These are phyloP conservation scores for Ceratobasidium papillatum DNA, from an alignment of 1,284 basidiomycete genomes.

Conservation along the genomic window DNA sequence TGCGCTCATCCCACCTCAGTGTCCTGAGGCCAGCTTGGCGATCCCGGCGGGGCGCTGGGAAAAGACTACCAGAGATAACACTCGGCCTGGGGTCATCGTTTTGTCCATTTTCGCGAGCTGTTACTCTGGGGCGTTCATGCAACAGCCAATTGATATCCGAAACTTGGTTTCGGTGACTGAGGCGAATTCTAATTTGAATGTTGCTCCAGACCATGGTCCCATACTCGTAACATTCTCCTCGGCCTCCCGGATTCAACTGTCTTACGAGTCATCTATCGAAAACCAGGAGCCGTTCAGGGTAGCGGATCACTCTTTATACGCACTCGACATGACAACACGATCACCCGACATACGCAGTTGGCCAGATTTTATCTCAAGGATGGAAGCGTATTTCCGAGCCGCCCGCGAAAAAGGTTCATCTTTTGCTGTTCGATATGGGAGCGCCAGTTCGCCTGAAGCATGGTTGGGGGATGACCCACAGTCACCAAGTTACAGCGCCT, in stretches of 20 bases:
- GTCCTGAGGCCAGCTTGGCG: neutral
- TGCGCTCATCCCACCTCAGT: slow-evolving; percentile 4
- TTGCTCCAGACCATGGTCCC: neutral
- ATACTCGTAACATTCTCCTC: slow-evolving; percentile 9
- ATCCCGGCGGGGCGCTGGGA: slow-evolving; percentile 7
- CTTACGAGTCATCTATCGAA: slow-evolving; percentile 5
- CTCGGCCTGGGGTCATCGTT: slow-evolving; percentile 4
- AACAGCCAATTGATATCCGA: neutral
- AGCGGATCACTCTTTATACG: neutral
- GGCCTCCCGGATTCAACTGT: neutral
- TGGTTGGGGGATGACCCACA: too few relatives aligned
- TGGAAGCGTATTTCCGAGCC: too few relatives aligned
- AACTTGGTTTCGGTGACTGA: neutral
- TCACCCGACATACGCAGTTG: too few relatives aligned
- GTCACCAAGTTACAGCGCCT: too few relatives aligned
- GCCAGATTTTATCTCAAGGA: too few relatives aligned
- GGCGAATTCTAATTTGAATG: neutral
- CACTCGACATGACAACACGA: neutral
- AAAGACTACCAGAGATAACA: neutral
- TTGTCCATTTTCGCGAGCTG: slow-evolving; percentile 28
- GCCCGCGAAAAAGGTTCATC: too few relatives aligned
- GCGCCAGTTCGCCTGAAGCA: too few relatives aligned
- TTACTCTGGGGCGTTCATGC: slow-evolving; percentile 18
- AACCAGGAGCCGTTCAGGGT: neutral
- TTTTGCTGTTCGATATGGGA: too few relatives aligned